Base-by-base conservation (phyloP, 495 filamentous ascomycete genomes). In the Penicillium turbatum region DNA sequence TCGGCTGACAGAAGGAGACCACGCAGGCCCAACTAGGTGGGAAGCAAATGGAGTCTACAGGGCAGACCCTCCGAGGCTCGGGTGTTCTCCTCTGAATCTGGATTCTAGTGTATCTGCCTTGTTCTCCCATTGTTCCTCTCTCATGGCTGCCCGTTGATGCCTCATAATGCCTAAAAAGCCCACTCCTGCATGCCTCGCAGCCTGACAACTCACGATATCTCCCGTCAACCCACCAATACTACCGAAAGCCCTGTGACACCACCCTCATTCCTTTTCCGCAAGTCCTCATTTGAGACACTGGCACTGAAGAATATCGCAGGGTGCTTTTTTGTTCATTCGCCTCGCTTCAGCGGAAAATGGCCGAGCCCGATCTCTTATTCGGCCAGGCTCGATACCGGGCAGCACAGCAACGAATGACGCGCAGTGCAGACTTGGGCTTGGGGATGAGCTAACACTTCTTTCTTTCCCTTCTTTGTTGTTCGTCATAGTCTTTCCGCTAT, bases 151-250 rank as follows among this genome's bases (percentile, higher is more conserved):
- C 46, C 29, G 19, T 47, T 38, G 35, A 46, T 48, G 31, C 48
- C 46, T 54, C 51, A 44, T 48, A 47, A 17, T 27, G 47, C 55
- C 53, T 56, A 44, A 51, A 27, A 43, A 16, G 41, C 60, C 24
- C 49, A 37, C 57, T 16, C 21, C 45, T 61, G 57, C 57, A 61
- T 64, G 64, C 64, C 64, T 66, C 54, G 42, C 58, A 66, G 61
- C 64, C 64, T 66, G 56, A 64, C 58, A 39, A 66, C 39, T 47
- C 36, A 36, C 53, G 41, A 62, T 62, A 62, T 64, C 48, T 51
- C 53, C 58, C 57, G 49, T 64, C 54, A 48, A 62, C 51, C 51
- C 49, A 52, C 44, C 51, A 57, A 49, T 38, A 44, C 46, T 48
- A 55, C 50, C 56, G 52, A 65, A 55, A 63, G 30, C 57, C 63